A percentile compares a stretch with the other conserved stretches of the same genome.
Conservation (phyloP, 108 stramenopile genomes). For the Cafeteria roenbergensis region DNA sequence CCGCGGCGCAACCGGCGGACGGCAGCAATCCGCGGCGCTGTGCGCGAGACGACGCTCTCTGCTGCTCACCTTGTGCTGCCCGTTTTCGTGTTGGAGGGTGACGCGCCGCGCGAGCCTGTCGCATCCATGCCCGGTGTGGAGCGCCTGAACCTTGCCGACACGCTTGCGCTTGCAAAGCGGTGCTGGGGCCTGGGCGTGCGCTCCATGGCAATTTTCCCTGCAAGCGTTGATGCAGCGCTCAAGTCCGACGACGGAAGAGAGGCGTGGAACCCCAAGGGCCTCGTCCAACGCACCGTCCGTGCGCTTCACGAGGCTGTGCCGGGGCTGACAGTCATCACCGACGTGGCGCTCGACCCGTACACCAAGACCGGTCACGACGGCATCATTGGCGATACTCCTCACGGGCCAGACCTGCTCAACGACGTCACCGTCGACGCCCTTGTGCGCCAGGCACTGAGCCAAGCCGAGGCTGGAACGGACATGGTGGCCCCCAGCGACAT, state of each 20-base stretch:
- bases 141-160: not conserved
- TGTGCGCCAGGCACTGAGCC: conserved; percentile 84
- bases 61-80: not conserved
- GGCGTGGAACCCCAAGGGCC: not conserved
- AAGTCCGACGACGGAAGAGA: not conserved
- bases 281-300: not conserved
- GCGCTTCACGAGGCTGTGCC: not conserved
- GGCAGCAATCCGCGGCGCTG: not conserved
- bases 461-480: conserved; percentile 86
- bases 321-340: not conserved
- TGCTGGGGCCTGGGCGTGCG: not conserved
- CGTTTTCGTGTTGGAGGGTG: not conserved
- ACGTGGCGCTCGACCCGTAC: conserved; percentile 16
- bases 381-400: conserved; percentile 34
- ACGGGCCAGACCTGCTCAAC: conserved; percentile 78
- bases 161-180: not conserved
- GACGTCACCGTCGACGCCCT: conserved; percentile 90
- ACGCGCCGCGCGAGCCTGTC: not conserved
- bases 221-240: too few relatives aligned
- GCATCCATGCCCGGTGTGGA: not conserved
- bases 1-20: not conserved
- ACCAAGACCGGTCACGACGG: conserved; percentile 83
- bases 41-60: not conserved
- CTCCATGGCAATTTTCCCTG: conserved; percentile 1
- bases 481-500: conserved; percentile 88